These are phyloP conservation scores for Waitea zeae DNA, from an alignment of 1,284 basidiomycete genomes.

Conservation along the genomic window DNA sequence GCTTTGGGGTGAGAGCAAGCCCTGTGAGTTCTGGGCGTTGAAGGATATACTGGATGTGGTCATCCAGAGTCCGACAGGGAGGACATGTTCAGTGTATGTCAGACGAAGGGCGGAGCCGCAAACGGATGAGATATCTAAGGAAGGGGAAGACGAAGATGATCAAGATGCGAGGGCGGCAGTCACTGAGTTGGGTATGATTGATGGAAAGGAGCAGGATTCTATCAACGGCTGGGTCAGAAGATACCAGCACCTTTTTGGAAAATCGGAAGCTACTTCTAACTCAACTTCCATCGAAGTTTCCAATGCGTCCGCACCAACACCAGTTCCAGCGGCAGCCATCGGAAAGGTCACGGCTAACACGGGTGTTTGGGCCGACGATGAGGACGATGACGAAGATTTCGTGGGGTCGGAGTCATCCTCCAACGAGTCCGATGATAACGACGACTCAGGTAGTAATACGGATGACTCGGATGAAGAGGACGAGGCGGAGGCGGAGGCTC, in stretches of 20 bases:
- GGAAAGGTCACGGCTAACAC: constrained; percentile 13
- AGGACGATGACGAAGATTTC: constrained; percentile 36
- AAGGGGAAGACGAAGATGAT: constrained; percentile 16
- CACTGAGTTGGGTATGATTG: constrained; percentile 52
- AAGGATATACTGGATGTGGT: constrained; percentile 42
- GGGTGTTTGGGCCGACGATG: constrained; percentile 24
- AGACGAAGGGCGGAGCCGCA: constrained; percentile 5
- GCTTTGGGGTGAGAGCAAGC: constrained; percentile 55
- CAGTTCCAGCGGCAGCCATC: background rate
- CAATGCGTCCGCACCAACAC: constrained; percentile 1
- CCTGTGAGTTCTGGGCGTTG: constrained; percentile 60
- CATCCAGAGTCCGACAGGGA: constrained; percentile 44
- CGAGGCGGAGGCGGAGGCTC: constrained; percentile 12
- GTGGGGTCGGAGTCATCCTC: constrained; percentile 10
- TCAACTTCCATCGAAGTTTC: constrained; percentile 1
- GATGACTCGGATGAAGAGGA: constrained; percentile 11
- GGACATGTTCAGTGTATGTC: constrained; percentile 37
- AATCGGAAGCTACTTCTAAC: constrained; percentile 9
- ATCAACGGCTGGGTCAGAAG: constrained; percentile 46
- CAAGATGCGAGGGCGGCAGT: constrained; percentile 27
- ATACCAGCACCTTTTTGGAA: constrained; percentile 40
- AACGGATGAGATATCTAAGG: constrained; percentile 10
- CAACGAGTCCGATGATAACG: constrained; percentile 7
- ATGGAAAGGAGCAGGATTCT: constrained; percentile 45
- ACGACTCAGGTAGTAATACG: constrained; percentile 5